Evolutionary conservation across 2,329 filamentous ascomycete genomes (phyloP).

Genomic region (Pseudocercospora musae): DNA sequence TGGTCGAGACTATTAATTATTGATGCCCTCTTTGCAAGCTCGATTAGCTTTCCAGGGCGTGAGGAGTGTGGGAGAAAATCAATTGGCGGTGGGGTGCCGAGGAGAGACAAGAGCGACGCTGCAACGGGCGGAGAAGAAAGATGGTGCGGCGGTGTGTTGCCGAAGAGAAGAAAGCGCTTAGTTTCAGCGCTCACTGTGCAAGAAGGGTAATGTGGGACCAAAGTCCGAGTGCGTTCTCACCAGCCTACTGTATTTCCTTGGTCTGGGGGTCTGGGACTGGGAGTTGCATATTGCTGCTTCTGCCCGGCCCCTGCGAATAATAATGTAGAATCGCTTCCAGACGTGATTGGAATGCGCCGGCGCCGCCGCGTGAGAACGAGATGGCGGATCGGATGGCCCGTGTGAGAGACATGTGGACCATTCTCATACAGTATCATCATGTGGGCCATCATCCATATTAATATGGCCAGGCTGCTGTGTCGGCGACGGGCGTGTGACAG

Average conservation of each 20-base stretch:
- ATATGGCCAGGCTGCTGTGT: background rate
- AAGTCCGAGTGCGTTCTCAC: background rate
- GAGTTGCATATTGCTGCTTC: slow-evolving; percentile 8
- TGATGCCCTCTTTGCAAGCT: background rate
- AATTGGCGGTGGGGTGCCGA: background rate
- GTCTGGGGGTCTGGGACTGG: no score
- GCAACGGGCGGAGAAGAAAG: no score
- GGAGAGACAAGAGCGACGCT: background rate
- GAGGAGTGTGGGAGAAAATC: background rate
- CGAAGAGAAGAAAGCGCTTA: background rate
- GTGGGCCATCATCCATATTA: no score
- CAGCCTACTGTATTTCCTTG: no score
- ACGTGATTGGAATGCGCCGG: slow-evolving; percentile 11
- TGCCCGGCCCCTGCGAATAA: background rate
- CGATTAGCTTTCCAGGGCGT: background rate
- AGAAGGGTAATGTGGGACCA: no score
- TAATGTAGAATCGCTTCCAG: no score
- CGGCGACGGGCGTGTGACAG: background rate
- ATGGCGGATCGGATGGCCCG: no score
- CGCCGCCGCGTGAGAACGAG: slow-evolving; percentile 10
- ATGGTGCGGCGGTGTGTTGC: background rate
- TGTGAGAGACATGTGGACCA: background rate
- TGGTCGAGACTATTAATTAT: background rate
- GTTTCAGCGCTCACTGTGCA: no score
- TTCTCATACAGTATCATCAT: background rate